Conservation (phyloP, 805 yeast genomes). For the Schizosaccharomyces pombe region DNA sequence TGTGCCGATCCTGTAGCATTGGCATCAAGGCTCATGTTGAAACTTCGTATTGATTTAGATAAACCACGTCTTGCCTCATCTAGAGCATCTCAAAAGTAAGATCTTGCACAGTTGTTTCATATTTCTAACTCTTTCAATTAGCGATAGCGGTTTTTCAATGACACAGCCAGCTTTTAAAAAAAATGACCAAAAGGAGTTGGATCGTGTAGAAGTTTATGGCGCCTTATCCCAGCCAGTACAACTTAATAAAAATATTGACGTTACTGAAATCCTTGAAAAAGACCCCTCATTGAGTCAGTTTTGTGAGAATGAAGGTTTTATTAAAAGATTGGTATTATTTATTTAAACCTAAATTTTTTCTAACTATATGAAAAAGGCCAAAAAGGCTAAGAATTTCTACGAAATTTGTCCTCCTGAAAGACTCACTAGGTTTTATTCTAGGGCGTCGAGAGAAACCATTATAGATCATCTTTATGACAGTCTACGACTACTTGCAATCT, state of each 20-base stretch:
- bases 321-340: conserved; percentile 8
- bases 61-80: conserved; percentile 8
- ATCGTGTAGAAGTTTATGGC: background rate
- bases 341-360: background rate
- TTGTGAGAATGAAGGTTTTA: conserved; percentile 9
- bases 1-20: conserved; percentile 31
- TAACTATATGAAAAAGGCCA: conserved; percentile 7
- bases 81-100: too few species aligned
- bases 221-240: background rate
- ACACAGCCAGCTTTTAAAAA: conserved; percentile 4
- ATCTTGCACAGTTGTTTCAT: too few species aligned
- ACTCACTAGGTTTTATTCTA: conserved; percentile 30
- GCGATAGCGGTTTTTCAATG: conserved; percentile 3
- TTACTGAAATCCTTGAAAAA: conserved; percentile 3
- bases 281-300: conserved; percentile 7
- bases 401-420: conserved; percentile 20
- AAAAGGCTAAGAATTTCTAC: conserved; percentile 11
- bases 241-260: background rate
- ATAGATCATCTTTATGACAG: conserved; percentile 22
- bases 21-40: conserved; percentile 28
- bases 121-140: background rate
- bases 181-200: background rate
- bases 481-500: conserved; percentile 22
- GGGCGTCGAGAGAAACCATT: conserved; percentile 22
- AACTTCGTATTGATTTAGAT: conserved; percentile 23